phyloP scores from a whole-genome alignment of 257 asterid genomes.

The Parsonsia alboflavescens region DNA sequence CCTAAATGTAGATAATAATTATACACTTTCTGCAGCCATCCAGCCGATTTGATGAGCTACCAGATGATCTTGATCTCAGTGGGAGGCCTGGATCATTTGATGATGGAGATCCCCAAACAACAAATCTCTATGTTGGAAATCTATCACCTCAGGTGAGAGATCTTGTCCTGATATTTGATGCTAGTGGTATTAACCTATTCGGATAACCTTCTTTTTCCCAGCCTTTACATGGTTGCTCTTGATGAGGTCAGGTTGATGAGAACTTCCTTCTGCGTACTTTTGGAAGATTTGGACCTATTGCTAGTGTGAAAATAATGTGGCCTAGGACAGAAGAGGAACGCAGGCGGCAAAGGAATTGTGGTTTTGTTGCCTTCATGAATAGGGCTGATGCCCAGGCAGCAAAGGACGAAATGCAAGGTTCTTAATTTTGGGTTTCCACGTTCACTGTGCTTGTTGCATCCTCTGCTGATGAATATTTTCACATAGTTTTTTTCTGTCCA shows the following conservation, averaged over 20 bases:
- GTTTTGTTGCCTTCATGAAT: slow-evolving; percentile 96
- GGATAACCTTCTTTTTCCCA: background rate
- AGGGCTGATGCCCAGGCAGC: slow-evolving; percentile 94
- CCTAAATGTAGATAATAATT: slow-evolving; percentile 12
- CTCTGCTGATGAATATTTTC: background rate
- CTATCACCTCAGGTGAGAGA: slow-evolving; percentile 72
- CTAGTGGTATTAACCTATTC: background rate
- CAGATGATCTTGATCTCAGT: slow-evolving; percentile 84
- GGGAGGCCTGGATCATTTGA: slow-evolving; percentile 91
- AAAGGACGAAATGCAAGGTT: slow-evolving; percentile 97
- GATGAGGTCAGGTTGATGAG: slow-evolving; percentile 67
- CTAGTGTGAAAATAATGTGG: slow-evolving; percentile 99
- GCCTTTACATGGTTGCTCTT: slow-evolving; percentile 1
- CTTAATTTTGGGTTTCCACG: background rate
- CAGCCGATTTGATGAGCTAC: slow-evolving; percentile 89
- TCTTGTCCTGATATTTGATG: slow-evolving; percentile 6
- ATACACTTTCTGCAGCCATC: slow-evolving; percentile 50
- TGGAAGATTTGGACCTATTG: slow-evolving; percentile 98
- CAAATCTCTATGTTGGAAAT: slow-evolving; percentile 91
- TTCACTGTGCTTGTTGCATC: background rate
- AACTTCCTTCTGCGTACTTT: slow-evolving; percentile 88
- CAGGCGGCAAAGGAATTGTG: slow-evolving; percentile 83
- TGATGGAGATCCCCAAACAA: slow-evolving; percentile 94
- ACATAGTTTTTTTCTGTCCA: background rate
- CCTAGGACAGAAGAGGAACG: slow-evolving; percentile 95